These are phyloP conservation scores for Myxozyma neglecta DNA, from an alignment of 805 yeast species.

Conservation along the genomic window DNA sequence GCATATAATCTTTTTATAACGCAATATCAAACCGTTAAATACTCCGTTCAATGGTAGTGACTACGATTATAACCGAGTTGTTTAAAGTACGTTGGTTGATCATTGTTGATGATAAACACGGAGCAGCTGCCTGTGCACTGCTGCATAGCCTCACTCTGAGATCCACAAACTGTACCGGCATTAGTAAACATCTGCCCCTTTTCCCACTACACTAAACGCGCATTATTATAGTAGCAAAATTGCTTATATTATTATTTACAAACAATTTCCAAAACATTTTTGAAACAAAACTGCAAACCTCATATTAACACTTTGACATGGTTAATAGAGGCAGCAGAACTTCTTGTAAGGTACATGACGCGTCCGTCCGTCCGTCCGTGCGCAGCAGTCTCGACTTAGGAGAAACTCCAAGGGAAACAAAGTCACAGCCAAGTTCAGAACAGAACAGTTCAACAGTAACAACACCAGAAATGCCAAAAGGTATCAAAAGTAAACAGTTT, in stretches of 20 bases:
- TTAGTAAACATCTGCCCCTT: too few species aligned
- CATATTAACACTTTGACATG: background rate
- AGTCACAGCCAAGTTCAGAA: background rate
- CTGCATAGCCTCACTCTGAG: too few species aligned
- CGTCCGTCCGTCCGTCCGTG: background rate
- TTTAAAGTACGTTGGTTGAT: too few species aligned
- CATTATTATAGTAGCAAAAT: background rate
- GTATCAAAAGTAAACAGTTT: background rate
- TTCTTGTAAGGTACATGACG: background rate
- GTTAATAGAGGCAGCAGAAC: background rate
- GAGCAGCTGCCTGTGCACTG: too few species aligned
- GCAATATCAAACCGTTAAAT: too few species aligned
- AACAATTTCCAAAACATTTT: background rate
- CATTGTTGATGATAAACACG: too few species aligned
- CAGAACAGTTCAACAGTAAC: background rate
- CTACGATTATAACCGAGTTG: too few species aligned
- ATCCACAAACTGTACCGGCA: too few species aligned
- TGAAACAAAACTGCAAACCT: background rate
- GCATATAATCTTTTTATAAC: too few species aligned
- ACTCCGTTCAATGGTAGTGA: too few species aligned
- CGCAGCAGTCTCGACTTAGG: too few species aligned
- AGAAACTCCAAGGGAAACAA: too few species aligned
- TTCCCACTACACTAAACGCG: background rate
- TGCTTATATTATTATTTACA: background rate
- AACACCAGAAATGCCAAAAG: background rate